Evolutionary conservation across 805 yeast genomes (phyloP).

Genomic region (Pichia insulana): DNA sequence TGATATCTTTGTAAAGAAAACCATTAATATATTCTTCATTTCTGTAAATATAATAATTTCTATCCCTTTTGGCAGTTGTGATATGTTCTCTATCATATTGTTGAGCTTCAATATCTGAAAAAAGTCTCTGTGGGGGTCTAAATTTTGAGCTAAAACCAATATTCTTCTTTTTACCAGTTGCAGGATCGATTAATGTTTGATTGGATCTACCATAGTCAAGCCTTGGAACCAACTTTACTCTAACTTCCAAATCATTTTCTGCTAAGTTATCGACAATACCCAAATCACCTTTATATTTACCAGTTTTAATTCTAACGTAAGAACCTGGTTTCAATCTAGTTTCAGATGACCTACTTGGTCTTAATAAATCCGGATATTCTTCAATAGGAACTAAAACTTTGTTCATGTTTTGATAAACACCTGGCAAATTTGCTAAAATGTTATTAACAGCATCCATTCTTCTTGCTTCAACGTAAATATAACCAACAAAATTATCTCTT

Average conservation of each 20-base stretch:
- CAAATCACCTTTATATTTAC: slow-evolving; percentile 85
- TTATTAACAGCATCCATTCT: slow-evolving; percentile 85
- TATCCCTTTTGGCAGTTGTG: slow-evolving; percentile 50
- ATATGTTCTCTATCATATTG: slow-evolving; percentile 71
- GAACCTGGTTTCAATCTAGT: slow-evolving; percentile 86
- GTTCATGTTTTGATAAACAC: slow-evolving; percentile 50
- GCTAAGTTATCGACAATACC: slow-evolving; percentile 89
- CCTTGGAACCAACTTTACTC: slow-evolving; percentile 87
- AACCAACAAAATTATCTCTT: slow-evolving; percentile 86
- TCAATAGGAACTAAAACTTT: slow-evolving; percentile 88
- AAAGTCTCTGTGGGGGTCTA: slow-evolving; percentile 79
- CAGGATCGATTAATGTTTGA: slow-evolving; percentile 20
- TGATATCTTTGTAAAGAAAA: slow-evolving; percentile 76
- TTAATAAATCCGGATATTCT: slow-evolving; percentile 86
- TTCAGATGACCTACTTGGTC: slow-evolving; percentile 83
- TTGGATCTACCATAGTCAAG: slow-evolving; percentile 71
- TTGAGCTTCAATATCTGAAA: slow-evolving; percentile 82
- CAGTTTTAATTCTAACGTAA: slow-evolving; percentile 83
- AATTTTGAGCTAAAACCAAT: slow-evolving; percentile 47
- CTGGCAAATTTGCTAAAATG: slow-evolving; percentile 84
- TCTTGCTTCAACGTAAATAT: slow-evolving; percentile 89
- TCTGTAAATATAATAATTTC: slow-evolving; percentile 58
- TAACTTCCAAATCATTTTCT: slow-evolving; percentile 93
- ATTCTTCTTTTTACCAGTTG: slow-evolving; percentile 29
- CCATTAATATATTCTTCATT: slow-evolving; percentile 91